Percentiles rank a stretch among this genome's conserved stretches.
These are phyloP conservation scores for Candida pini DNA, from an alignment of 805 yeast genomes.

Conservation along the genomic window DNA sequence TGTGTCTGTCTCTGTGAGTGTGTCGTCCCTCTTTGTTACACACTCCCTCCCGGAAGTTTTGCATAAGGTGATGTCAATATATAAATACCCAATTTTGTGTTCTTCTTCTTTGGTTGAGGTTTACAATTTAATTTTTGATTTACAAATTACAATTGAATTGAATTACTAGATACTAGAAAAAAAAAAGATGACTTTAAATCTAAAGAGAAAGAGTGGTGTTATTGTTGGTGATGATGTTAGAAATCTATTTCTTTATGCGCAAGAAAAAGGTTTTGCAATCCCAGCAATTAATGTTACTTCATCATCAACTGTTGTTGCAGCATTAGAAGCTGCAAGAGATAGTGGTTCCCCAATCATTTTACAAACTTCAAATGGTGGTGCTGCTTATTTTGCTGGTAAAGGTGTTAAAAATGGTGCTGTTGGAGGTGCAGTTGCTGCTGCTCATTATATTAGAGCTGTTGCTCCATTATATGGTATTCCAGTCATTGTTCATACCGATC, in stretches of 20 bases:
- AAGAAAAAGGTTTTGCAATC: conserved; percentile 87
- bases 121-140: background rate
- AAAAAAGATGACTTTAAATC: conserved; percentile 38
- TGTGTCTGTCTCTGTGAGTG: too few species aligned
- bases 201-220: conserved; percentile 92
- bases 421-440: conserved; percentile 94
- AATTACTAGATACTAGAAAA: background rate
- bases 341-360: conserved; percentile 89
- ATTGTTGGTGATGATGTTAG: conserved; percentile 97
- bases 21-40: too few species aligned
- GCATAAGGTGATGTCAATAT: too few species aligned
- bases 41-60: too few species aligned
- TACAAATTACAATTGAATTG: background rate
- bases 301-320: conserved; percentile 94
- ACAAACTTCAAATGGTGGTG: conserved; percentile 98
- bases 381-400: conserved; percentile 99
- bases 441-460: conserved; percentile 92
- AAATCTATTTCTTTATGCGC: conserved; percentile 84
- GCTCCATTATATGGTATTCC: conserved; percentile 97
- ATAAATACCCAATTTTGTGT: background rate
- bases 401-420: conserved; percentile 96
- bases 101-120: background rate
- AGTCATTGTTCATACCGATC: conserved; percentile 95
- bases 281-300: conserved; percentile 99
- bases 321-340: conserved; percentile 96